These are phyloP conservation scores for Sphenostylis stenocarpa DNA, from an alignment of 306 rosid species.

Conservation along the genomic window DNA sequence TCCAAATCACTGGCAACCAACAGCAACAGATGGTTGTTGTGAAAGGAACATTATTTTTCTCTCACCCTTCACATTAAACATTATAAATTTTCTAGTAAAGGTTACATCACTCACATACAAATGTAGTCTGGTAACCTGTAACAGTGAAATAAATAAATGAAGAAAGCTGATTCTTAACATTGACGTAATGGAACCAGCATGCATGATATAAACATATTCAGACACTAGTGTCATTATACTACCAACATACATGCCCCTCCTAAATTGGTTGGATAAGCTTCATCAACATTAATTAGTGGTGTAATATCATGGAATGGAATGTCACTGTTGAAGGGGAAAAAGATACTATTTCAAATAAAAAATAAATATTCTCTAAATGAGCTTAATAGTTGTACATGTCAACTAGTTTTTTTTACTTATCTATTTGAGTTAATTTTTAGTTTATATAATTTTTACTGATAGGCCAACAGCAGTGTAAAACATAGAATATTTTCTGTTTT, in stretches of 20 bases:
- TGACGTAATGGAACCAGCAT: constrained; percentile 13
- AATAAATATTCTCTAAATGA: background rate
- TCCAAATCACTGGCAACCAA: constrained; percentile 97
- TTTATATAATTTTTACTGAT: no score
- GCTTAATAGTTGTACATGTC: no score
- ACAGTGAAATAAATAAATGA: background rate
- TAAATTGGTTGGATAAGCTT: constrained; percentile 47
- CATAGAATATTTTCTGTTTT: background rate
- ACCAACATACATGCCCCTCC: constrained; percentile 16
- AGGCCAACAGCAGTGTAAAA: no score
- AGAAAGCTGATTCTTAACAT: background rate
- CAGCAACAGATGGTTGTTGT: constrained; percentile 71
- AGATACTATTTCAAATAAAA: constrained; percentile 9
- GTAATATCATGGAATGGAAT: constrained; percentile 75
- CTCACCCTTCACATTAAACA: background rate
- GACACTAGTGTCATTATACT: constrained; percentile 9
- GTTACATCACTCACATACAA: constrained; percentile 19
- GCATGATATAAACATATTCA: constrained; percentile 20
- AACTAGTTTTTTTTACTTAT: no score
- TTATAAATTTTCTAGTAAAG: background rate
- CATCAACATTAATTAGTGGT: constrained; percentile 57
- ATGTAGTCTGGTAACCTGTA: background rate
- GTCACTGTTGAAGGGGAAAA: constrained; percentile 43
- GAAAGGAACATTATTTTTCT: constrained; percentile 50
- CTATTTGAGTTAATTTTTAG: no score